Evolutionary conservation across 148 eudicot genomes (phyloP).

Genomic region (Vaccinium macrocarpon): DNA sequence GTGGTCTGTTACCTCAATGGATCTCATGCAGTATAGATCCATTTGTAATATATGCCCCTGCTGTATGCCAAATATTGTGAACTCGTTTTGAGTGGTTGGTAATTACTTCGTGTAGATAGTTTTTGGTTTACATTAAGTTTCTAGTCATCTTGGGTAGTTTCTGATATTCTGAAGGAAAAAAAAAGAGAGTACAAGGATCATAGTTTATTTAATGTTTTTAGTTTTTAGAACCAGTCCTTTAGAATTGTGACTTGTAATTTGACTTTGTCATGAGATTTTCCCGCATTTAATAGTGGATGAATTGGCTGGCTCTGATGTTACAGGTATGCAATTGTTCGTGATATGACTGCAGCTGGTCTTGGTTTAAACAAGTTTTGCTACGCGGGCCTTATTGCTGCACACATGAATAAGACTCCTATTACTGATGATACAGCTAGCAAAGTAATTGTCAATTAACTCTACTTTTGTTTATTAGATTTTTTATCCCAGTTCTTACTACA

Average conservation of each 20-base stretch:
- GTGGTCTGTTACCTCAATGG: not conserved
- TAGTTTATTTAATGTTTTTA: not conserved
- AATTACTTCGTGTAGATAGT: not conserved
- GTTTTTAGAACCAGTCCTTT: not conserved
- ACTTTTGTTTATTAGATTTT: not conserved
- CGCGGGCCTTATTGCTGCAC: slow-evolving; percentile 90
- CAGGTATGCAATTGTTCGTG: slow-evolving; percentile 90
- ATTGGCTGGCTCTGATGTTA: slow-evolving; percentile 19
- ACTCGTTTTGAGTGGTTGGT: not conserved
- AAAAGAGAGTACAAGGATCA: not conserved
- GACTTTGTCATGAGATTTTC: not conserved
- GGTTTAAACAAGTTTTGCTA: slow-evolving; percentile 93
- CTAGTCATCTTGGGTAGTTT: not conserved
- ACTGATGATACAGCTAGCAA: slow-evolving; percentile 59
- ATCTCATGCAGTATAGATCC: not conserved
- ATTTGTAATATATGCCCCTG: not conserved
- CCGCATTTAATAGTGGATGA: slow-evolving; percentile 2
- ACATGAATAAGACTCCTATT: slow-evolving; percentile 57
- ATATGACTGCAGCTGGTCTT: slow-evolving; percentile 97
- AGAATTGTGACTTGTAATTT: not conserved
- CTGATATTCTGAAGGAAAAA: not conserved
- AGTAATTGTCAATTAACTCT: slow-evolving; percentile 35
- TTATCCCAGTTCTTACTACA: not conserved
- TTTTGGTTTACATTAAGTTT: slow-evolving; percentile 3
- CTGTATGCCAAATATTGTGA: not conserved